A percentile compares a stretch with the other conserved stretches of the same genome.
phyloP scores from a whole-genome alignment of 306 rosid species.

The Vicia faba region DNA sequence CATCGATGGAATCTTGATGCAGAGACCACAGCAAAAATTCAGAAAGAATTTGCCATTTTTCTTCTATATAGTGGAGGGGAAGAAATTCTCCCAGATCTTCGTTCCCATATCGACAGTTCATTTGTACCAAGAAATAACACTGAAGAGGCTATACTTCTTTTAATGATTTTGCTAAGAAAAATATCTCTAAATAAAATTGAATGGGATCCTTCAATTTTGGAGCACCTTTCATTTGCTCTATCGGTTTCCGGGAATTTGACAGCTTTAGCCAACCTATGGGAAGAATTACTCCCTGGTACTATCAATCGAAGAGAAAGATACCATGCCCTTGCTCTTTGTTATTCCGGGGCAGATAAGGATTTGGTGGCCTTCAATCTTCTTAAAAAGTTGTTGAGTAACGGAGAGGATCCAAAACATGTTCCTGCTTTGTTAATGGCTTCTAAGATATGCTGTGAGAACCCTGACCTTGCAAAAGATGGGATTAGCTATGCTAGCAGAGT shows the following conservation, averaged over 20 bases:
- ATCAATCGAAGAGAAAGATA: slow-evolving; percentile 58
- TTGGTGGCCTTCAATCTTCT: slow-evolving; percentile 72
- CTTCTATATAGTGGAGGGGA: slow-evolving; percentile 86
- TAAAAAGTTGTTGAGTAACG: slow-evolving; percentile 57
- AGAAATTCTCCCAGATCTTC: slow-evolving; percentile 81
- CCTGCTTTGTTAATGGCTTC: slow-evolving; percentile 80
- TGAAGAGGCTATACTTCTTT: slow-evolving; percentile 94
- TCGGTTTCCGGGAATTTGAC: slow-evolving; percentile 79
- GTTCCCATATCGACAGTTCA: slow-evolving; percentile 72
- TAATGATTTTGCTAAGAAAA: slow-evolving; percentile 79
- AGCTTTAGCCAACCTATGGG: slow-evolving; percentile 71
- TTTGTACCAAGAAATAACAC: slow-evolving; percentile 81
- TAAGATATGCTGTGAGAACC: slow-evolving; percentile 73
- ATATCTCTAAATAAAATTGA: slow-evolving; percentile 59
- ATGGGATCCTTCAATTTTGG: slow-evolving; percentile 95
- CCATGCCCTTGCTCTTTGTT: slow-evolving; percentile 71
- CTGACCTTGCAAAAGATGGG: slow-evolving; percentile 64
- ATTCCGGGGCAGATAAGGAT: slow-evolving; percentile 74
- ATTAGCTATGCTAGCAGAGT: slow-evolving; percentile 56
- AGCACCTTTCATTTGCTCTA: slow-evolving; percentile 88
- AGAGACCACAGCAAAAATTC: slow-evolving; percentile 63
- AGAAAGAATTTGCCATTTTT: slow-evolving; percentile 77
- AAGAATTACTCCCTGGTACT: slow-evolving; percentile 76
- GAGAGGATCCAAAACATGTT: slow-evolving; percentile 66
- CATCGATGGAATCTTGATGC: slow-evolving; percentile 73